Base-by-base conservation (phyloP, 2,329 filamentous ascomycete species). In the Colletotrichum lentis region DNA sequence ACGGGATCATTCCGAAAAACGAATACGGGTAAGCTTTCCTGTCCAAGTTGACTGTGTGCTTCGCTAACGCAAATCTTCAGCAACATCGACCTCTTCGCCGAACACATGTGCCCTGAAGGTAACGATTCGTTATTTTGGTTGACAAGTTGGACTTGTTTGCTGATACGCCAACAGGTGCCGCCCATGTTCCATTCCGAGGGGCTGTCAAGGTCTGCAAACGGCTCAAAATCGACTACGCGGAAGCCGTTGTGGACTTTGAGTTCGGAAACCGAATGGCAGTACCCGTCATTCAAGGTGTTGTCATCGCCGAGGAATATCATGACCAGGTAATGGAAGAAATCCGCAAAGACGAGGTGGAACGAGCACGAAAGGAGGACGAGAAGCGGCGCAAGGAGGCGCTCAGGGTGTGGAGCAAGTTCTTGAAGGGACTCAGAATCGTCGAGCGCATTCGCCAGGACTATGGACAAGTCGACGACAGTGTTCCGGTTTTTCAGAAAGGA, bases 241-340 rank as follows among this genome's bases (percentile, higher is more conserved):
- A 98, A 78, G 96, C 96, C 1, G 96, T 97, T 2, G 94, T 94
- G 0, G 96, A 93, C 1, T 99, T 99, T 76, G 96, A 99, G 76
- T 99, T 98, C 76, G 95, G 95, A 0, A 91, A 96, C 73, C 91
- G 96, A 69, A 94, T 96, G 85, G 96, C 96, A 5, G 93, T 98
- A 0, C 96, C 96, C 0, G 89, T 97, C 0, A 91, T 98, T 35
- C 91, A 92, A 62, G 96, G 95, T 0, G 93, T 97, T 0, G 94
- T 99, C 0, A 87, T 97, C 1, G 93, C 95, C 0, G 86, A 89
- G 70, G 94, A 97, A 78, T 86, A 97, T 72, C 87, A 92, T 69
- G 88, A 90, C 18, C 76, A 86, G 41, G 85, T 97, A 0, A 88
- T 92, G 76, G 91, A 93, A 74, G 91, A 94, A 70, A 91, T 96